Base-by-base conservation (phyloP, 1,284 basidiomycete genomes). In the Cerioporus squamosus region DNA sequence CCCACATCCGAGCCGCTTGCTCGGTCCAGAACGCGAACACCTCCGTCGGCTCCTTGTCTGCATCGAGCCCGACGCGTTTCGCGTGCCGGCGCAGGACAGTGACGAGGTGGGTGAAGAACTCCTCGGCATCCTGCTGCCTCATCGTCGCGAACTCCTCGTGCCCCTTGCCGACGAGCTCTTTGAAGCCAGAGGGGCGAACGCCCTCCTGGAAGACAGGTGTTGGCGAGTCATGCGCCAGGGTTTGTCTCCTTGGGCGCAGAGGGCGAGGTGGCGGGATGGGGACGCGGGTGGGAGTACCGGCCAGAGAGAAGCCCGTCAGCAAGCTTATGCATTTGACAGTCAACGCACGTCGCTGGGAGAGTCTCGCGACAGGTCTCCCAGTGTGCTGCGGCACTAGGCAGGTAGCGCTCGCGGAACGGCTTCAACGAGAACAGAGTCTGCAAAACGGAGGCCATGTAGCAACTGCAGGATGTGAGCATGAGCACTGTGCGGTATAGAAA, bases 61-160 rank as follows among this genome's bases (percentile, higher is more conserved):
- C 52, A 23, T 56, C 63, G 14, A 38, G 26, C 57, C 78, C 76
- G 50, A 75, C 75, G 63, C 82, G 83, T 69, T 88, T 86, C 46
- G 84, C 77, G 67, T 91, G 82, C 63, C 87, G 76, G 51, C 93
- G 81, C 15, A 97, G 75, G 17, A 85, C 80, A 3, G 84, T 85
- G 51, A 98, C 69, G 9, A 98, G 76, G 74, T 97, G 86, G 53
- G 86, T 83, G 59, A 99, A 82, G 77, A 99, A 99, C 75, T 99
- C 97, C 70, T 98, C 95, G 1, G 96, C 88, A 70, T 99, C 97
- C 73, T 99, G 97, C 75, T 99, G 96, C 44, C 87, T 84, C 96
- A 98, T 98, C 18, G 95, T 98, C 31, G 93, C 83, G 70, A 99
- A 99, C 76, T 98, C 97, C 51, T 87, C 86, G 70, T 99, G 97